Conservation (phyloP, 225 moss, liverwort and hornwort species). For the Straminergon stramineum region DNA sequence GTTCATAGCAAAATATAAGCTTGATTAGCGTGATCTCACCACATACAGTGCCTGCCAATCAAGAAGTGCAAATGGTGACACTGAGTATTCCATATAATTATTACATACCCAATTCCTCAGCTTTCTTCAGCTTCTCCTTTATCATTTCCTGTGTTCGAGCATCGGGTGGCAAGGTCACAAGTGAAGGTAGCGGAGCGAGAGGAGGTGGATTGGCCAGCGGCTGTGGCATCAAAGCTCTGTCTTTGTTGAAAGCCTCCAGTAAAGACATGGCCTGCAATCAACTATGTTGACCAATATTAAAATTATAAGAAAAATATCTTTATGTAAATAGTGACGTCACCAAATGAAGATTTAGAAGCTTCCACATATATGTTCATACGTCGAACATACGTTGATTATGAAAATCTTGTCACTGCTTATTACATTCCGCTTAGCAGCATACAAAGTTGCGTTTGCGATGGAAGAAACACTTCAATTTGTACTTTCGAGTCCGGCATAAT, state of each 20-base stretch:
- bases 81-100: neutral
- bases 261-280: slow-evolving; percentile 69
- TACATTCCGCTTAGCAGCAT: neutral
- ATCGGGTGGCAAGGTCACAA: slow-evolving; percentile 71
- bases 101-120: slow-evolving; percentile 80
- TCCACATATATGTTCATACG: neutral
- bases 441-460: neutral
- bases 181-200: slow-evolving; percentile 71
- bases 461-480: neutral
- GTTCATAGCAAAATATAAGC: neutral
- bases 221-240: slow-evolving; percentile 90
- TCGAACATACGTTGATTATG: neutral
- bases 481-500: neutral
- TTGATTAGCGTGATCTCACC: neutral
- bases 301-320: neutral
- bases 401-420: neutral
- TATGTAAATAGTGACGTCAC: neutral
- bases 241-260: slow-evolving; percentile 92
- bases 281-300: neutral
- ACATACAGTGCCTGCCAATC: neutral
- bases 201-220: slow-evolving; percentile 88
- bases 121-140: slow-evolving; percentile 89
- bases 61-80: neutral
- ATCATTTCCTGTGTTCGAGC: slow-evolving; percentile 94
- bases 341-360: neutral